Percentiles rank a stretch among this genome's conserved stretches.
Evolutionary conservation across 2,329 filamentous ascomycete species (phyloP).

Genomic region (Westerdykella sp.): DNA sequence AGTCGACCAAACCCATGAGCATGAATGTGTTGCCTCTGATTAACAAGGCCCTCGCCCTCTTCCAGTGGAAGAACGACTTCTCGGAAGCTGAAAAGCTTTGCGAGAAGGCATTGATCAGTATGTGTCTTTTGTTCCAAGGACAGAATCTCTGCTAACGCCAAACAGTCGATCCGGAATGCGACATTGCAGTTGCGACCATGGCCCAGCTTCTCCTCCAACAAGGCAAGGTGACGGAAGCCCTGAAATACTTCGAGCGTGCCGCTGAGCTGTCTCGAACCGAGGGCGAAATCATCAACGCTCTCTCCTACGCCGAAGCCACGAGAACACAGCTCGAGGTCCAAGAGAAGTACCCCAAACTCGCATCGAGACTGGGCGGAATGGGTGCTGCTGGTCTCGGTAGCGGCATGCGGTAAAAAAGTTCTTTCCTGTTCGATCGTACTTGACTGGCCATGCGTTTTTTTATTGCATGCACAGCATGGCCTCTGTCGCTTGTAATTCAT

Average conservation of each 20-base stretch:
- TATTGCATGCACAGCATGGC: too few species aligned
- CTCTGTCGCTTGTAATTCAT: too few species aligned
- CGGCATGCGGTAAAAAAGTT: constrained; percentile 27
- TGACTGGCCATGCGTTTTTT: too few species aligned
- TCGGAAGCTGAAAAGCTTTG: constrained; percentile 90
- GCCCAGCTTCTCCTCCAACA: constrained; percentile 95
- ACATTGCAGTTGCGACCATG: constrained; percentile 98
- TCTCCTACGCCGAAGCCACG: constrained; percentile 95
- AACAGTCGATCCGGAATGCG: constrained; percentile 92
- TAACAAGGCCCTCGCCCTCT: constrained; percentile 94
- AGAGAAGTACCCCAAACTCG: constrained; percentile 50
- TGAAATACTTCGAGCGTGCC: constrained; percentile 95
- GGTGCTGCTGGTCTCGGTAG: constrained; percentile 26
- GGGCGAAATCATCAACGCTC: constrained; percentile 89
- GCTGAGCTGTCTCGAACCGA: constrained; percentile 92
- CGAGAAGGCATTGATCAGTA: constrained; percentile 95
- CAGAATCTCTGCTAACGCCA: constrained; percentile 9
- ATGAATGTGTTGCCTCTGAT: constrained; percentile 98
- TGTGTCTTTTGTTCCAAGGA: constrained; percentile 36
- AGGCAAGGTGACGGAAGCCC: constrained; percentile 90
- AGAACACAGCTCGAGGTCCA: constrained; percentile 80
- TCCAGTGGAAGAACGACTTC: constrained; percentile 98
- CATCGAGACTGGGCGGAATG: constrained; percentile 43
- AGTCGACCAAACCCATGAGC: constrained; percentile 82
- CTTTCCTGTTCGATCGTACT: too few species aligned